These are phyloP conservation scores for Pyrenochaeta sp. DNA, from an alignment of 2,329 filamentous ascomycete genomes.

Conservation along the genomic window DNA sequence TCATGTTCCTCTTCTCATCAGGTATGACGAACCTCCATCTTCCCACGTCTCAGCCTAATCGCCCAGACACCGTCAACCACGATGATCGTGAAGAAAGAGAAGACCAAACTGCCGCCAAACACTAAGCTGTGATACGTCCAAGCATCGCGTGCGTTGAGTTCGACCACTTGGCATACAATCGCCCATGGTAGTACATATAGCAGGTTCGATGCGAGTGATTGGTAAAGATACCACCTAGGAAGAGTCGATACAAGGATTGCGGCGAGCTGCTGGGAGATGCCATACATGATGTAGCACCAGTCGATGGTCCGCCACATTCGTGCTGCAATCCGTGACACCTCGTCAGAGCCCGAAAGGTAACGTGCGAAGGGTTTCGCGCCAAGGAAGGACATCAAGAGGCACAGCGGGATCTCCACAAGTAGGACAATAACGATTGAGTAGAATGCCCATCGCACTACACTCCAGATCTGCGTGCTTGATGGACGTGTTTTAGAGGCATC, in stretches of 20 bases:
- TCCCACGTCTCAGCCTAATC: slow-evolving; percentile 53
- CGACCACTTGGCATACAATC: slow-evolving; percentile 61
- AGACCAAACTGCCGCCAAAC: slow-evolving; percentile 74
- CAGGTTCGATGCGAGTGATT: slow-evolving; percentile 72
- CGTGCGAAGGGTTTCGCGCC: slow-evolving; percentile 68
- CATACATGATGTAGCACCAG: slow-evolving; percentile 75
- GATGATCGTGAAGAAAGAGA: slow-evolving; percentile 67
- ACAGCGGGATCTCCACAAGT: slow-evolving; percentile 67
- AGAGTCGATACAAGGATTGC: slow-evolving; percentile 70
- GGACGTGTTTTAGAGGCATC: slow-evolving; percentile 27
- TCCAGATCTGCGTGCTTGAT: slow-evolving; percentile 37
- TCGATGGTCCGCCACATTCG: slow-evolving; percentile 69
- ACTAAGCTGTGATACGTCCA: slow-evolving; percentile 74
- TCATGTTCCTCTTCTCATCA: not conserved
- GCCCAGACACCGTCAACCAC: slow-evolving; percentile 62
- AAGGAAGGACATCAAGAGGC: slow-evolving; percentile 67
- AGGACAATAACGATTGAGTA: slow-evolving; percentile 64
- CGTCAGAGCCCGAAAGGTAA: slow-evolving; percentile 66
- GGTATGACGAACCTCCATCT: not conserved
- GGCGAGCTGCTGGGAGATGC: slow-evolving; percentile 70
- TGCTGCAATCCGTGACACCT: slow-evolving; percentile 67
- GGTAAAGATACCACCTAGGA: slow-evolving; percentile 73
- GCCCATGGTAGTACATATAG: slow-evolving; percentile 77
- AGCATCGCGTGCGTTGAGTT: slow-evolving; percentile 59
- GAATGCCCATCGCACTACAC: slow-evolving; percentile 63